Conservation (phyloP, 805 yeast species). For the Soucietia sequanensis region DNA sequence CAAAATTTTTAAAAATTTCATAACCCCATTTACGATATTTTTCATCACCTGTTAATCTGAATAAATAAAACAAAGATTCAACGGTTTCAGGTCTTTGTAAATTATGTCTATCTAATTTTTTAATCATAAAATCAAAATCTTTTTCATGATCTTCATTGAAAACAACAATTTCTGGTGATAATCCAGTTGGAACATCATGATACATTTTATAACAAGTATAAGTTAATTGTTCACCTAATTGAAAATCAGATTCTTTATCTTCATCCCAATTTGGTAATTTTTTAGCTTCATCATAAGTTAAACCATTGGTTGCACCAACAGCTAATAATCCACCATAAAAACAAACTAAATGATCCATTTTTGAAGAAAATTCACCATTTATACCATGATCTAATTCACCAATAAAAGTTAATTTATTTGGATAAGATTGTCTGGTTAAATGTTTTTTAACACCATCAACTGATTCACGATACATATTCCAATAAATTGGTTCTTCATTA, state of each 20-base stretch:
- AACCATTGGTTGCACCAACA: conserved; percentile 84
- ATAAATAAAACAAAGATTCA: conserved; percentile 78
- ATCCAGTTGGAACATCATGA: conserved; percentile 67
- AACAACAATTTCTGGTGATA: conserved; percentile 85
- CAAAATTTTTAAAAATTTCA: conserved; percentile 74
- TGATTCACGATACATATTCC: conserved; percentile 73
- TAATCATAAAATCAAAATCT: conserved; percentile 61
- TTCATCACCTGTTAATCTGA: conserved; percentile 74
- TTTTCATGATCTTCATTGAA: conserved; percentile 58
- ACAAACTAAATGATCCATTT: conserved; percentile 93
- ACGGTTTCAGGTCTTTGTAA: conserved; percentile 93
- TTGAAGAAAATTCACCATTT: conserved; percentile 55
- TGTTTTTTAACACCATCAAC: conserved; percentile 74
- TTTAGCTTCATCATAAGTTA: conserved; percentile 53
- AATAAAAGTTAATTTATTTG: conserved; percentile 61
- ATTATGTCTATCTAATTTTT: conserved; percentile 74
- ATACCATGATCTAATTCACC: conserved; percentile 79
- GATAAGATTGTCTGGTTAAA: conserved; percentile 58
- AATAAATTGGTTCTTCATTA: conserved; percentile 57
- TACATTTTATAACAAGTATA: conserved; percentile 85
- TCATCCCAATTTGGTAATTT: conserved; percentile 55
- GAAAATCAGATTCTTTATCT: conserved; percentile 59
- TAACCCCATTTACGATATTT: conserved; percentile 89
- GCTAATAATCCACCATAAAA: conserved; percentile 88
- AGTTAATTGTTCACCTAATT: conserved; percentile 71